Conservation (phyloP, 306 rosid genomes). For the Prunus fruticosa region DNA sequence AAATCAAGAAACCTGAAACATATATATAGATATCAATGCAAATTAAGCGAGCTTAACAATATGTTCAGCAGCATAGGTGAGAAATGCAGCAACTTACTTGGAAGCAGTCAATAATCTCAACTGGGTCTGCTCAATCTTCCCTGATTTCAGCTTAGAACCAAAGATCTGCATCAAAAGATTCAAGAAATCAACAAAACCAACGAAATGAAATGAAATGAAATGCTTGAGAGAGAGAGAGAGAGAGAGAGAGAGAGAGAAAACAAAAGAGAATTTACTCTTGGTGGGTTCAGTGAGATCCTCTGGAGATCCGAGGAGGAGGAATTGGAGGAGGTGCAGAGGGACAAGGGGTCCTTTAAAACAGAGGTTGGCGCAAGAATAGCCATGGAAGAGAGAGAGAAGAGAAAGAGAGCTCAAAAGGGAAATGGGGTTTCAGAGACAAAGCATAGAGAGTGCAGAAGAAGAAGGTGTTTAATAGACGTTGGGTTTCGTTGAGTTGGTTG, state of each 20-base stretch:
- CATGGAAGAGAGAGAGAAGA: slow-evolving; percentile 39
- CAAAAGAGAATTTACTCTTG: slow-evolving; percentile 30
- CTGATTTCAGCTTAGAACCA: slow-evolving; percentile 34
- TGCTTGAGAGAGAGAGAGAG: not conserved
- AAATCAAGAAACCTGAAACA: not conserved
- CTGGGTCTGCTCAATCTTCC: slow-evolving; percentile 42
- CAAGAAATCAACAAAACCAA: slow-evolving; percentile 11
- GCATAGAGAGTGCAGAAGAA: slow-evolving; percentile 7
- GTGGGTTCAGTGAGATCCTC: slow-evolving; percentile 22
- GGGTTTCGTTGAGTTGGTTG: slow-evolving; percentile 32
- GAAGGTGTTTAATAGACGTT: slow-evolving; percentile 4
- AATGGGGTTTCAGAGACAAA: slow-evolving; percentile 12
- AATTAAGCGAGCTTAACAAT: not conserved
- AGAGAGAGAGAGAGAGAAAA: not conserved
- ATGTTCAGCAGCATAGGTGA: not conserved
- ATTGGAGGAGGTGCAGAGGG: slow-evolving; percentile 14
- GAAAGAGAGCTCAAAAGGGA: not conserved
- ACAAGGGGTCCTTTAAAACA: slow-evolving; percentile 31
- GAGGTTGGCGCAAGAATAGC: slow-evolving; percentile 49
- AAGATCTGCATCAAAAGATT: slow-evolving; percentile 44
- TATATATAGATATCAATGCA: not conserved
- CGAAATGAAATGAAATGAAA: not conserved
- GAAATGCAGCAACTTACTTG: slow-evolving; percentile 39
- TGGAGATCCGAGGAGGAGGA: slow-evolving; percentile 10
- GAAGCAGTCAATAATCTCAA: slow-evolving; percentile 31